Base-by-base conservation (phyloP, 1,284 basidiomycete species). In the Boletellus sp. region DNA sequence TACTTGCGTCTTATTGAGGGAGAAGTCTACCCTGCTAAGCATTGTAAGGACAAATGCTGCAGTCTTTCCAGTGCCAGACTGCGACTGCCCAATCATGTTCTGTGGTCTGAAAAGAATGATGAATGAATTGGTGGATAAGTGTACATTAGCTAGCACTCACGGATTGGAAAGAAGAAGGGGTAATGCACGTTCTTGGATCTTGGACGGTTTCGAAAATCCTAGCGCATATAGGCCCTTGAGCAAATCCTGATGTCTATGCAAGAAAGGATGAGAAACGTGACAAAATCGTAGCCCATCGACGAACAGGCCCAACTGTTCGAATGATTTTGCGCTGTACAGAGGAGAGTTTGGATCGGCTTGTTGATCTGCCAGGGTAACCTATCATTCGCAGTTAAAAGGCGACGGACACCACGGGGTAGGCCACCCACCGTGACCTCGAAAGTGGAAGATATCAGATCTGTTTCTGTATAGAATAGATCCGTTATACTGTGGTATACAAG, bases 21-120 rank as follows among this genome's bases (percentile, higher is more conserved):
- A 77, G 58, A 88, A 93, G 69, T 98, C 93, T 48, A 99, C 80
- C 27, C 95, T 84, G 63, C 88, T 94, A 19, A 99, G 80, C 94
- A 99, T 99, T 22, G 94, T 94, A 45, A 99, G 77, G 11, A 94
- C 91, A 66, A 99, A 99, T 2, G 96, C 96, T 6, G 96, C 96
- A 4, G 96, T 99, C 74, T 99, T 99, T 47, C 96, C 96, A 8
- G 96, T 99, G 34, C 96, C 96, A 20, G 96, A 99, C 67, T 99
- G 96, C 40, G 94, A 97, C 72, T 99, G 96, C 9, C 94, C 96
- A 67, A 99, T 99, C 86, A 99, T 95, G 71, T 99, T 99, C 48
- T 86, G 87, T 7, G 94, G 89, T 16, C 94, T 96, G 51, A 25
- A 45, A n/a, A 37, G 39, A 32, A 6, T 2, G 49, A 48, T 45